Base-by-base conservation (phyloP, 1,139 yeast genomes). In the Blastobotrys serpentis region DNA sequence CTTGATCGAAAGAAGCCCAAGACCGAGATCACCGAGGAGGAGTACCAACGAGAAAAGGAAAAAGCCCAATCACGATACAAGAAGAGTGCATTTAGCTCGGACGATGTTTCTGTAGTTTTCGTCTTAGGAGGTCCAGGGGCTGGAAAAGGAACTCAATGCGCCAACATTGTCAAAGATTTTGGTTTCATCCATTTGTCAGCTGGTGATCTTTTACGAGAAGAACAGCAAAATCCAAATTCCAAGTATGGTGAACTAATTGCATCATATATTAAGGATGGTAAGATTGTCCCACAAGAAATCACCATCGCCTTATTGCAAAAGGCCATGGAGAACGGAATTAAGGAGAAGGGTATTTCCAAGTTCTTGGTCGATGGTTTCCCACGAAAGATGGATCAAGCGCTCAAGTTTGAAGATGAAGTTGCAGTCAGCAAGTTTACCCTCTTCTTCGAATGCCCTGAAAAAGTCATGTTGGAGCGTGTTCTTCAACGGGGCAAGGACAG, bases 101-200 rank as follows among this genome's bases (percentile, higher is more conserved):
- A 81, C 34, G 78, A 84, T 50, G 79, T 86, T 22, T 79, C 86
- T 34, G 95, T 90, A 6, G 76, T 90, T 26, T 90, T 86, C 64
- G 96, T 90, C n/a, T 77, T 90, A 37, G 71, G 71, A 16, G 77
- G 87, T 1, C 87, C 88, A 2, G 96, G 98, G 10, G 83, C 95
- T 13, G 98, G 98, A 33, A 89, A 90, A 65, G 98, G 98, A 51
- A 90, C 98, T 1, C 98, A 90, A 69, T 87, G 96, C 72, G 84
- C 82, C 39, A 84, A 79, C 62, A 75, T 90, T 49, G 96, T 89
- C 39, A 69, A 75, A 18, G 86, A 88, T 59, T 84, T 79, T 63
- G 82, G 84, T 7, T 90, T 89, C 65, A 81, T 85, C 37, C 98
- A 90, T 65, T 72, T 90, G 45, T 82, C 94, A 32, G 97, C 98